phyloP scores from a whole-genome alignment of 2,329 filamentous ascomycete genomes.

The Sporothrix euskadiensis region DNA sequence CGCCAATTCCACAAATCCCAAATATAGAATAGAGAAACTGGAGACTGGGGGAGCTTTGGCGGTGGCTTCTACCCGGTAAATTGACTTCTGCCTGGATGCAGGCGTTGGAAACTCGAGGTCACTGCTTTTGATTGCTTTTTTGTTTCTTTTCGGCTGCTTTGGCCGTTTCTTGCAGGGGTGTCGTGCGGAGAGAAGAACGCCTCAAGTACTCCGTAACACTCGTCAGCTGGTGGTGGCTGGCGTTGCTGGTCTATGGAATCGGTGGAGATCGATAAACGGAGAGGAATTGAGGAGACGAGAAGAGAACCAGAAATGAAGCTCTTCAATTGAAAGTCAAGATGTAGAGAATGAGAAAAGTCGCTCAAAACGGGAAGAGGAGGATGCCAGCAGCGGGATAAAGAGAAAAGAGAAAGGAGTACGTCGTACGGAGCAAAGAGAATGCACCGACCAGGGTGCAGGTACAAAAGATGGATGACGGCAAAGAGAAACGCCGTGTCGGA shows the following conservation, averaged over 20 bases:
- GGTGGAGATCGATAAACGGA: background rate
- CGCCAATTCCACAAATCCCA: background rate
- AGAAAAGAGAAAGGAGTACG: background rate
- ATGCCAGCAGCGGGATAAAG: background rate
- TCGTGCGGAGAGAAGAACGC: conserved; percentile 16
- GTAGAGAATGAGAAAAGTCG: background rate
- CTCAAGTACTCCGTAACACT: background rate
- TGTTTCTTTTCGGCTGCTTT: background rate
- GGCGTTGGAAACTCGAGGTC: background rate
- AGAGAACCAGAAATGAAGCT: background rate
- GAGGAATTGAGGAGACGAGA: background rate
- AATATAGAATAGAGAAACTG: background rate
- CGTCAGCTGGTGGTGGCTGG: conserved; percentile 12
- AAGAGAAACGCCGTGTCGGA: background rate
- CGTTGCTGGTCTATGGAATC: background rate
- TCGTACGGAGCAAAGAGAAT: background rate
- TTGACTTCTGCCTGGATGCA: conserved; percentile 10
- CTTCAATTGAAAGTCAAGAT: background rate
- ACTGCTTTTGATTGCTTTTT: background rate
- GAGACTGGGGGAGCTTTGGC: background rate
- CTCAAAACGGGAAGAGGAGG: background rate
- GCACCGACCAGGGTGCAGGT: conserved; percentile 8
- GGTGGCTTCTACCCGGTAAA: background rate
- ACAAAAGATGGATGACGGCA: background rate
- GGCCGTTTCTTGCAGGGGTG: conserved; percentile 2